Conservation (phyloP, 2,329 filamentous ascomycete species). For the Aulographum hederae region DNA sequence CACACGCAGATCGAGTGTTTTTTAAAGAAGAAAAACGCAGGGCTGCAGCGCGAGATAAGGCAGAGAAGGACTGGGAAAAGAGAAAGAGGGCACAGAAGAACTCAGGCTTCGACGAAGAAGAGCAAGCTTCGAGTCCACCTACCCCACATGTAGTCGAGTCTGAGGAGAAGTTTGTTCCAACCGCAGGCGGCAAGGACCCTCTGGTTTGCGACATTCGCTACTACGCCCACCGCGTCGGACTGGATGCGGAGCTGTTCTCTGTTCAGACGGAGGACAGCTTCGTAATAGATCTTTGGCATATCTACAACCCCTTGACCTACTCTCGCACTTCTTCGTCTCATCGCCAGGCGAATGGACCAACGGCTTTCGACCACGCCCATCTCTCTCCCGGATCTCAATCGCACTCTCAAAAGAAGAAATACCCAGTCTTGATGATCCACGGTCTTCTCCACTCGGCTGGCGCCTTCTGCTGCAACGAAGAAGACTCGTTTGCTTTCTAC, state of each 20-base stretch:
- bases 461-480: conserved; percentile 79
- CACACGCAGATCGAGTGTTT: conserved; percentile 46
- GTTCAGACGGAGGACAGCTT: conserved; percentile 93
- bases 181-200: conserved; percentile 65
- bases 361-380: conserved; percentile 34
- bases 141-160: not conserved
- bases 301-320: conserved; percentile 69
- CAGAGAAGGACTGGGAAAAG: conserved; percentile 43
- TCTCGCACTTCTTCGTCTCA: conserved; percentile 30
- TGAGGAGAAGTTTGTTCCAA: conserved; percentile 45
- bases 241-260: conserved; percentile 66
- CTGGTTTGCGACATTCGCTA: conserved; percentile 65
- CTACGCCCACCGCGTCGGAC: conserved; percentile 71
- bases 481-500: conserved; percentile 78
- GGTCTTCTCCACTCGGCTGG: conserved; percentile 77
- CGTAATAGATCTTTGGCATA: conserved; percentile 73
- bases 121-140: not conserved
- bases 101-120: not conserved
- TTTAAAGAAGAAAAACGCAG: conserved; percentile 52
- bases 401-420: conserved; percentile 34
- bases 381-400: conserved; percentile 7
- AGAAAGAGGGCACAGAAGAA: not conserved
- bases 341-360: conserved; percentile 37
- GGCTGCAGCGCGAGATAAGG: conserved; percentile 34
- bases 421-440: conserved; percentile 74